Evolutionary conservation across 2,329 filamentous ascomycete species (phyloP).

Genomic region (Thielaviopsis euricoi): DNA sequence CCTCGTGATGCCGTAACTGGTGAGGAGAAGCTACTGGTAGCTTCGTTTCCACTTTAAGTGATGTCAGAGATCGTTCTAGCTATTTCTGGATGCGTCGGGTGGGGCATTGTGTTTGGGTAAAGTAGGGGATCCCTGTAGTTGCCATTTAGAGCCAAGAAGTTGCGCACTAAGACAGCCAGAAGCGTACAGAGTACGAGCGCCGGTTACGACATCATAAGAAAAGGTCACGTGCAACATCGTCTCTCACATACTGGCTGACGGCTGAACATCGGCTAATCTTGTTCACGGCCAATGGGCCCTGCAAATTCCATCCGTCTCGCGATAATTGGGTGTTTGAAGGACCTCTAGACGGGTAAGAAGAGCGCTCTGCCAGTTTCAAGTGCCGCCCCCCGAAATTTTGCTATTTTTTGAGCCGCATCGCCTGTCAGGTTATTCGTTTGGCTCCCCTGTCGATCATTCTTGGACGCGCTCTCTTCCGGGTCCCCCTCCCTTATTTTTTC

Average conservation of each 20-base stretch:
- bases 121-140: slow-evolving; percentile 1
- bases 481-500: no score
- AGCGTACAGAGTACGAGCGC: not conserved
- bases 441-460: not conserved
- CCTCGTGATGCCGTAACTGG: not conserved
- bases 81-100: slow-evolving; percentile 11
- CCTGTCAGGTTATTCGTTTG: not conserved
- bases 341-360: not conserved
- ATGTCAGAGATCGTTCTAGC: slow-evolving; percentile 9
- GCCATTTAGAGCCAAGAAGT: not conserved
- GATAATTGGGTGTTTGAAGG: slow-evolving; percentile 1
- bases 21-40: slow-evolving; percentile 4
- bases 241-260: not conserved
- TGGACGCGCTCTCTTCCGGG: no score
- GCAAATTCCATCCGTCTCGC: slow-evolving; percentile 8
- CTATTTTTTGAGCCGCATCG: not conserved
- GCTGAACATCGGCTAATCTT: slow-evolving; percentile 3
- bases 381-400: not conserved
- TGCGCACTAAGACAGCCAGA: not conserved
- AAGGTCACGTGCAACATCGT: not conserved
- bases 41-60: slow-evolving; percentile 7
- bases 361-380: not conserved
- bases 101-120: not conserved
- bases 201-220: not conserved
- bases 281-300: slow-evolving; percentile 8